Conservation (phyloP, 306 rosid genomes). For the Nissolia schottii region DNA sequence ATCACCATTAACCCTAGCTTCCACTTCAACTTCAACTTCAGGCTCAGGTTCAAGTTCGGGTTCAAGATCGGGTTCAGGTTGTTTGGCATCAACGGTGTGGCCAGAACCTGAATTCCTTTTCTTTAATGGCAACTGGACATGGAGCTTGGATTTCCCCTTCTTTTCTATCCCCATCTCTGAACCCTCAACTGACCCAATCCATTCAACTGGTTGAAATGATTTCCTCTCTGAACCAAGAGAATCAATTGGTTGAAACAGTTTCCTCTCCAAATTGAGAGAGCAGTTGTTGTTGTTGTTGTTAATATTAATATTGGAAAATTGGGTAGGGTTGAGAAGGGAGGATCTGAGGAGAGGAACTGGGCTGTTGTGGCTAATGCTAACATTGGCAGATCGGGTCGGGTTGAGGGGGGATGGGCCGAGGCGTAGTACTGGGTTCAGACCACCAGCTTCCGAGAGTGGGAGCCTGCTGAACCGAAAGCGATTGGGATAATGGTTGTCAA, state of each 20-base stretch:
- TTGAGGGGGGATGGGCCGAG: neutral
- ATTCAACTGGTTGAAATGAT: neutral
- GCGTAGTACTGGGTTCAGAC: neutral
- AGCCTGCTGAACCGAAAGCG: neutral
- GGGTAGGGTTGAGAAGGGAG: too few species aligned
- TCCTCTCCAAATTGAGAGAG: too few species aligned
- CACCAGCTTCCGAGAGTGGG: neutral
- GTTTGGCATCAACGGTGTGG: too few species aligned
- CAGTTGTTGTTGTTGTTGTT: too few species aligned
- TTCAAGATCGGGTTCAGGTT: neutral
- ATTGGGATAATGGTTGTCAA: too few species aligned
- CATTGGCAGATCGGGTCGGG: neutral
- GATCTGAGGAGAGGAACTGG: too few species aligned
- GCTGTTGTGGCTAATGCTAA: neutral
- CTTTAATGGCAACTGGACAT: neutral
- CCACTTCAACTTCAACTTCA: neutral
- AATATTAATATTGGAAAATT: too few species aligned
- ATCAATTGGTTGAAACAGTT: too few species aligned
- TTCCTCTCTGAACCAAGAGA: too few species aligned
- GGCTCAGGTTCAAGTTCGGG: neutral
- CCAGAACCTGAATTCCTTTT: neutral
- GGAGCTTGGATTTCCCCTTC: neutral
- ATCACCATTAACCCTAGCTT: neutral
- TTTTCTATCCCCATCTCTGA: neutral
- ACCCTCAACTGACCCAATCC: neutral